Evolutionary conservation across 2,329 filamentous ascomycete species (phyloP).

Genomic region (Diaporthe humulicola): DNA sequence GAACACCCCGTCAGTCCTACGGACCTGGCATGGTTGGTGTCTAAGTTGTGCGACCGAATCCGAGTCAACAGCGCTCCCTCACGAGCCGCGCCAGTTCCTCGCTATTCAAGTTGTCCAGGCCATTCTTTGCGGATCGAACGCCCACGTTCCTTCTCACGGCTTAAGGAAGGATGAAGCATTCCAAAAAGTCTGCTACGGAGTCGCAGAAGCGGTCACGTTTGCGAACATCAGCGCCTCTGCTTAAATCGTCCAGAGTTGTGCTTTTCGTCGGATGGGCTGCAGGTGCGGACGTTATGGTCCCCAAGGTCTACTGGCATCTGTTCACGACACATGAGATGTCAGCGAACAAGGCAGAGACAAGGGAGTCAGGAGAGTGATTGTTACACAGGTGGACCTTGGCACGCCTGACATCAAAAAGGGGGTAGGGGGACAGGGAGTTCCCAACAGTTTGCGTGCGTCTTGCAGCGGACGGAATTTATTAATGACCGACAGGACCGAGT

Average conservation of each 20-base stretch:
- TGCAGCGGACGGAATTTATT: conserved; percentile 25
- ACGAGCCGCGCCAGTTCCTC: conserved; percentile 30
- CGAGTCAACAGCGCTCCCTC: conserved; percentile 42
- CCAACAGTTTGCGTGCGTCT: conserved; percentile 5
- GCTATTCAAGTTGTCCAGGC: conserved; percentile 34
- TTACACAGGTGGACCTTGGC: background rate
- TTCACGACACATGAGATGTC: background rate
- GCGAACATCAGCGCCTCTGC: background rate
- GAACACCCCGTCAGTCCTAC: conserved; percentile 58
- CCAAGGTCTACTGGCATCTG: no score
- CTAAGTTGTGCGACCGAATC: conserved; percentile 51
- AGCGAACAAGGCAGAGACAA: background rate
- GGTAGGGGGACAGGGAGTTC: background rate
- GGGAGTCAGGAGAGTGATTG: background rate
- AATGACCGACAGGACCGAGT: conserved; percentile 33
- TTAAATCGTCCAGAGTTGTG: background rate
- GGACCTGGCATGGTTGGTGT: conserved; percentile 71
- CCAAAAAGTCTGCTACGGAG: conserved; percentile 21
- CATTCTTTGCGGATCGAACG: conserved; percentile 11
- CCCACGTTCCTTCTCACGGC: conserved; percentile 37
- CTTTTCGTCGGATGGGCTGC: background rate
- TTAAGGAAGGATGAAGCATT: conserved; percentile 43
- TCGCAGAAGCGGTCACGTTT: background rate
- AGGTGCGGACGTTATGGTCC: background rate
- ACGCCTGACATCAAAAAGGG: background rate